A percentile compares a stretch with the other conserved stretches of the same genome.
These are phyloP conservation scores for Yamadazyma phyllophila DNA, from an alignment of 805 yeast species.

Conservation along the genomic window DNA sequence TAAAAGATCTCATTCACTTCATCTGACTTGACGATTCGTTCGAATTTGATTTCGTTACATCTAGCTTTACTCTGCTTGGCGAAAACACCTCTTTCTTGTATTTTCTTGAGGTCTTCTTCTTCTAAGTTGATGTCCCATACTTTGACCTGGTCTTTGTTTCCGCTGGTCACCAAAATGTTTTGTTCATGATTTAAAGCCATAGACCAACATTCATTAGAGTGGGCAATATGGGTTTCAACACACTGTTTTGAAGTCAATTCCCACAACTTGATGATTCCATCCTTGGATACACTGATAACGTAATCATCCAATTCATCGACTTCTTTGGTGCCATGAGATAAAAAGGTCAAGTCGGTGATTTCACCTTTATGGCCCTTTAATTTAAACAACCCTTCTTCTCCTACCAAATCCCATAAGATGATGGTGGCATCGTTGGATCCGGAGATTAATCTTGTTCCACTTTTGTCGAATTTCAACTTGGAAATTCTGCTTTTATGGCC, in stretches of 20 bases:
- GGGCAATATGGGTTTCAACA: slow-evolving; percentile 92
- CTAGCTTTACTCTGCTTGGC: slow-evolving; percentile 77
- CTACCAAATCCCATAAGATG: slow-evolving; percentile 92
- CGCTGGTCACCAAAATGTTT: slow-evolving; percentile 61
- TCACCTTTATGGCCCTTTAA: slow-evolving; percentile 87
- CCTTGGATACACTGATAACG: slow-evolving; percentile 77
- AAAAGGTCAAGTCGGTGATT: slow-evolving; percentile 70
- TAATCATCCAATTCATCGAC: slow-evolving; percentile 64
- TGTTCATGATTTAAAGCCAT: slow-evolving; percentile 49
- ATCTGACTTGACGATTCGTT: slow-evolving; percentile 22
- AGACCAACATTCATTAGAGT: slow-evolving; percentile 91
- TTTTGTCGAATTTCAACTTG: slow-evolving; percentile 62
- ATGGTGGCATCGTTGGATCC: slow-evolving; percentile 85
- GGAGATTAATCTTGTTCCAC: slow-evolving; percentile 81
- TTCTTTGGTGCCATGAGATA: slow-evolving; percentile 29
- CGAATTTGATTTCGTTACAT: slow-evolving; percentile 59
- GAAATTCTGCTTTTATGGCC: slow-evolving; percentile 92
- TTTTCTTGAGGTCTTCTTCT: slow-evolving; percentile 49
- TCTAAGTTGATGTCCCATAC: slow-evolving; percentile 73
- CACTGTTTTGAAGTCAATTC: slow-evolving; percentile 87
- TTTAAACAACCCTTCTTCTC: slow-evolving; percentile 85
- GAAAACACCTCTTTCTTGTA: slow-evolving; percentile 56
- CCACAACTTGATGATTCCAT: slow-evolving; percentile 92
- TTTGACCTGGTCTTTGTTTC: slow-evolving; percentile 78
- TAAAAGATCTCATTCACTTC: slow-evolving; percentile 51